These are phyloP conservation scores for Globisporangium orthogonon DNA, from an alignment of 352 stramenopile genomes.

Conservation along the genomic window DNA sequence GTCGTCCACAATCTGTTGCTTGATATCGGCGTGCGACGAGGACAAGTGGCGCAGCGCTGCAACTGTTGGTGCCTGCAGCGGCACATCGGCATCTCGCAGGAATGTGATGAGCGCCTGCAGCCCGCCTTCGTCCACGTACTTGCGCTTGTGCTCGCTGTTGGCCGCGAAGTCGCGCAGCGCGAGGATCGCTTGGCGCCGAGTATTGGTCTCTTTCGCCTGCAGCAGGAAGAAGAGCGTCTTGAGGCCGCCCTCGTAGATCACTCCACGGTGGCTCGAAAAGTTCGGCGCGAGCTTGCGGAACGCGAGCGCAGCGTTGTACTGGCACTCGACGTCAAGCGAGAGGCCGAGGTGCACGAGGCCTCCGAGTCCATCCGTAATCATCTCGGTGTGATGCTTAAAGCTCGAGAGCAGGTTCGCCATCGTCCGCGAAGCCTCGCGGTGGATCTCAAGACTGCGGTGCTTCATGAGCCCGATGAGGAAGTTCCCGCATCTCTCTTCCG, in stretches of 20 bases:
- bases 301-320: constrained; percentile 92
- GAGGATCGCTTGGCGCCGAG: constrained; percentile 84
- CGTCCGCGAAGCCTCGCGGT: constrained; percentile 90
- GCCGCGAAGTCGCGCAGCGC: constrained; percentile 88
- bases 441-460: constrained; percentile 86
- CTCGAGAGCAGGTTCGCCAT: constrained; percentile 94
- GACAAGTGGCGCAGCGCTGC: constrained; percentile 90
- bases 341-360: constrained; percentile 90
- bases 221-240: constrained; percentile 90
- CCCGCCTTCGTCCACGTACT: constrained; percentile 86
- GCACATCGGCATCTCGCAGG: constrained; percentile 80
- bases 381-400: constrained; percentile 86
- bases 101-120: constrained; percentile 87
- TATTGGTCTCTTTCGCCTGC: constrained; percentile 89
- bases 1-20: constrained; percentile 77
- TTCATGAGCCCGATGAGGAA: constrained; percentile 81
- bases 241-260: constrained; percentile 88
- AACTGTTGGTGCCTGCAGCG: constrained; percentile 86
- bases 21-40: constrained; percentile 73
- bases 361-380: constrained; percentile 88
- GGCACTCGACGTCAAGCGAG: constrained; percentile 88
- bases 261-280: constrained; percentile 76
- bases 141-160: constrained; percentile 84
- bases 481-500: constrained; percentile 51
- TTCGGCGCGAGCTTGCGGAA: constrained; percentile 94